Evolutionary conservation across 345 rosid genomes (phyloP), one percentile per base, ranked within the genome.

Genomic region (Gossypium turneri): DNA sequence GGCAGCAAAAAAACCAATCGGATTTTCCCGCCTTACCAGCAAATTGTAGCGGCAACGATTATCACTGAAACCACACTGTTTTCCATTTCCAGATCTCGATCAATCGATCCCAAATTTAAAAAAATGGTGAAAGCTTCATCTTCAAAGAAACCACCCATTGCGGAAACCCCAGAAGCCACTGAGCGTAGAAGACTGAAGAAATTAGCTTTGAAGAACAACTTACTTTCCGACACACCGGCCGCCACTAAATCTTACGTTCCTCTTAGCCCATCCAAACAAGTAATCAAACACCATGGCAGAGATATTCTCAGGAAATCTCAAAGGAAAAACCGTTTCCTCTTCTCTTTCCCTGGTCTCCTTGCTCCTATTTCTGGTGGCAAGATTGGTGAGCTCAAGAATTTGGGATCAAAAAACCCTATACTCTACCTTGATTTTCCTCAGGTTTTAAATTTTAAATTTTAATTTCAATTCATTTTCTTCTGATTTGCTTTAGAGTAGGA

Each of bases 391-490:
- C 94, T 94, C 79, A 88, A 87, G 80, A 82, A 87, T 48, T 76
- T 94, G 73, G 90, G 91, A 57, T 82, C 92, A 75, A 89, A 91
- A 79, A 94, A 90, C 85, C 98, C 97, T 8, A 76, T 90, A 74
- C 97, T 94, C 43, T 94, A 90, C 87, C 86, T 94, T 77, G 89
- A 90, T 76, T 88, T 86, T 29, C 88, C 90, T 70, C 93, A 87
- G 92, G 94, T 91, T 27, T 1, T 20, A 6, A 7, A 11, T 2
- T 59, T 59, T 59, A 6, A 12, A 2, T 20, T 61, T 25, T 17
- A 1, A 25, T 20, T n/a, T 4, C 24, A 12, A 27, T 34, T 12
- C 4, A 8, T 0, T 10, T 17, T 71, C 25, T 29, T 5, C 25
- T 20, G 1, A 72, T 4, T 41, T 13, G 19, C 41, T 44, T 24